A percentile compares a stretch with the other conserved stretches of the same genome.
These are phyloP conservation scores for Myochromella boudieri DNA, from an alignment of 768 basidiomycete species.

Conservation along the genomic window DNA sequence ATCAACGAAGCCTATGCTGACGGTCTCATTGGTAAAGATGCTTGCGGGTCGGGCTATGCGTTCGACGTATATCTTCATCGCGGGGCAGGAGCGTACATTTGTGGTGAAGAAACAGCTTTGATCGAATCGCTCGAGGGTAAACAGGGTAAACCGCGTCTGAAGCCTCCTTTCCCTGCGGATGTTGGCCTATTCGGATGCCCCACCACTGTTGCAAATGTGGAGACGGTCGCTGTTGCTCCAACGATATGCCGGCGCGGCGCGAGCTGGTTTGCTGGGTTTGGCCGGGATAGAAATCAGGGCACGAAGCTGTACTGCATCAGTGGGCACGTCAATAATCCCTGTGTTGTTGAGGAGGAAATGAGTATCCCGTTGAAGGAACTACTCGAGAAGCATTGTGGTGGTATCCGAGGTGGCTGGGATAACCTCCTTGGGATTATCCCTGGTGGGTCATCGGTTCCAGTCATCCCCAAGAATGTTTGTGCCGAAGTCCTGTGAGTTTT, in stretches of 20 bases:
- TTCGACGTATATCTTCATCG: slow-evolving; percentile 99
- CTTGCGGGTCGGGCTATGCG: slow-evolving; percentile 89
- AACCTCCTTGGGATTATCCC: slow-evolving; percentile 97
- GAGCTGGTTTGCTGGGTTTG: slow-evolving; percentile 91
- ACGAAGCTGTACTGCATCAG: slow-evolving; percentile 98
- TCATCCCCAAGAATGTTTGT: slow-evolving; percentile 81
- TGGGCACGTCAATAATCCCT: slow-evolving; percentile 98
- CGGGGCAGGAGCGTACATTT: slow-evolving; percentile 97
- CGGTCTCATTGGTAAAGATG: slow-evolving; percentile 85
- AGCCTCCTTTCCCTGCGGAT: slow-evolving; percentile 98
- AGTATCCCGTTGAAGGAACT: slow-evolving; percentile 93
- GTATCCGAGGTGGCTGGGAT: slow-evolving; percentile 93
- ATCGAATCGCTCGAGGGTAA: slow-evolving; percentile 98
- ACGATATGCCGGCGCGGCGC: slow-evolving; percentile 92
- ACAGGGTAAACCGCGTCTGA: slow-evolving; percentile 95
- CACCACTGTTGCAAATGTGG: slow-evolving; percentile 96
- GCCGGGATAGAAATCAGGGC: slow-evolving; percentile 88
- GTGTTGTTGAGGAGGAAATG: slow-evolving; percentile 99
- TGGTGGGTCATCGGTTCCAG: slow-evolving; percentile 92
- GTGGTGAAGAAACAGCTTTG: slow-evolving; percentile 96
- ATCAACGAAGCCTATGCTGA: slow-evolving; percentile 93
- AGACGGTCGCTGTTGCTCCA: slow-evolving; percentile 96
- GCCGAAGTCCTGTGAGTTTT: slow-evolving; percentile 81
- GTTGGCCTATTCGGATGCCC: slow-evolving; percentile 98
- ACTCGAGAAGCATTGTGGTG: slow-evolving; percentile 96